Percentiles rank a stretch among this genome's conserved stretches.
Evolutionary conservation across 768 basidiomycete species (phyloP).

Genomic region (Tulasnella sp.): DNA sequence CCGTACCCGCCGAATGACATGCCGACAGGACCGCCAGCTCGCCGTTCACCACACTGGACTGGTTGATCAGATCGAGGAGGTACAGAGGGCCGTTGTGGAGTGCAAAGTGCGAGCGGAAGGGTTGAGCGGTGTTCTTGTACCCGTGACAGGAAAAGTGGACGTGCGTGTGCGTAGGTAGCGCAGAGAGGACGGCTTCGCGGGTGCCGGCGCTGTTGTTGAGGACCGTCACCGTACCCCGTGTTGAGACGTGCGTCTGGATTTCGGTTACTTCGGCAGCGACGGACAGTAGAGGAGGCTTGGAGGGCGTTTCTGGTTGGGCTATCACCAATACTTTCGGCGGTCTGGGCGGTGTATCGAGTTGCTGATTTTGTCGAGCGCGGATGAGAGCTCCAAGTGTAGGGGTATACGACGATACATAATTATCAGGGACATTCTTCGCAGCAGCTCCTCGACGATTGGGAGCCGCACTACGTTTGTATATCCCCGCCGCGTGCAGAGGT

Average conservation of each 20-base stretch:
- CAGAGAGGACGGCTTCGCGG: neutral
- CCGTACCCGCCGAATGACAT: too few species aligned
- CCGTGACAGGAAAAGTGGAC: slow-evolving; percentile 11
- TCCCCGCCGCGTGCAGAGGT: neutral
- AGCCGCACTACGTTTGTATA: neutral
- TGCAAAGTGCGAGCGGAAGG: neutral
- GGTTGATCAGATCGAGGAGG: neutral
- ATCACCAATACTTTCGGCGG: neutral
- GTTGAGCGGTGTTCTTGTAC: neutral
- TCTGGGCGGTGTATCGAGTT: neutral
- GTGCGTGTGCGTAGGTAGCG: neutral
- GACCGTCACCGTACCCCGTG: neutral
- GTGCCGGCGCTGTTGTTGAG: neutral
- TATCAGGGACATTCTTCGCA: neutral
- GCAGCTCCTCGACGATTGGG: too few species aligned
- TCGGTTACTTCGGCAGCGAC: neutral
- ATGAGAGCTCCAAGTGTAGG: neutral
- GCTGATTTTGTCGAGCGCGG: neutral
- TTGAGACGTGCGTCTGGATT: neutral
- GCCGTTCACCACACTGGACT: too few species aligned
- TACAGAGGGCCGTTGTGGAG: neutral
- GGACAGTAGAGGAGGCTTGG: neutral
- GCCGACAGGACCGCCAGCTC: too few species aligned
- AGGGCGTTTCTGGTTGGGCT: neutral
- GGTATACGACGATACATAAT: neutral